Evolutionary conservation across 805 yeast species (phyloP).

Genomic region (Yarrowia sp.): DNA sequence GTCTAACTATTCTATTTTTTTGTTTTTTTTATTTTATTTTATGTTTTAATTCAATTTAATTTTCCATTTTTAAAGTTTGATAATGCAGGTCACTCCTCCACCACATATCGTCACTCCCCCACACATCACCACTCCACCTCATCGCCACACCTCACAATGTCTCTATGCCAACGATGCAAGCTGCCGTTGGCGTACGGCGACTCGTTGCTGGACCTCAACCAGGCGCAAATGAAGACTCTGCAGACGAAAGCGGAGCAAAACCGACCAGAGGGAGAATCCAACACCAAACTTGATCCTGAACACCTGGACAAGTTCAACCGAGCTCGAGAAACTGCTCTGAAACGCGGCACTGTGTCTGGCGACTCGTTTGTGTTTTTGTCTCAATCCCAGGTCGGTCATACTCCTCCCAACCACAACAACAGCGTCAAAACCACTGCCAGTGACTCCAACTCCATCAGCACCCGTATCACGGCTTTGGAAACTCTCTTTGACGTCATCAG

Average conservation of each 20-base stretch:
- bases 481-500: slow-evolving; percentile 32
- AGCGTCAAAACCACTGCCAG: slow-evolving; percentile 1
- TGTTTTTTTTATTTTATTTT: no score
- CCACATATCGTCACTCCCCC: slow-evolving; percentile 13
- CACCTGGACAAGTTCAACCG: slow-evolving; percentile 5
- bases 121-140: neutral
- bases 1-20: no score
- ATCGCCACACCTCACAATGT: neutral
- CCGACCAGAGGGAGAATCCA: slow-evolving; percentile 12
- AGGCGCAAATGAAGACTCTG: slow-evolving; percentile 27
- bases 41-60: no score
- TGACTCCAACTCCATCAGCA: slow-evolving; percentile 30
- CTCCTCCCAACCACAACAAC: neutral
- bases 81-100: slow-evolving; percentile 15
- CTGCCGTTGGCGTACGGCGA: slow-evolving; percentile 35
- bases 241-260: slow-evolving; percentile 33
- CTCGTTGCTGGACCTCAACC: slow-evolving; percentile 26
- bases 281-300: neutral
- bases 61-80: neutral
- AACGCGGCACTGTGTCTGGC: slow-evolving; percentile 8
- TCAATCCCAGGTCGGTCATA: slow-evolving; percentile 17
- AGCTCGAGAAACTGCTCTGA: slow-evolving; percentile 8
- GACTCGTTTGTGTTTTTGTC: slow-evolving; percentile 35
- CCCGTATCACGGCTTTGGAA: slow-evolving; percentile 30
- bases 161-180: slow-evolving; percentile 36